Base-by-base conservation (phyloP, 2,329 filamentous ascomycete genomes). In the Rhynchosporium agropyri region DNA sequence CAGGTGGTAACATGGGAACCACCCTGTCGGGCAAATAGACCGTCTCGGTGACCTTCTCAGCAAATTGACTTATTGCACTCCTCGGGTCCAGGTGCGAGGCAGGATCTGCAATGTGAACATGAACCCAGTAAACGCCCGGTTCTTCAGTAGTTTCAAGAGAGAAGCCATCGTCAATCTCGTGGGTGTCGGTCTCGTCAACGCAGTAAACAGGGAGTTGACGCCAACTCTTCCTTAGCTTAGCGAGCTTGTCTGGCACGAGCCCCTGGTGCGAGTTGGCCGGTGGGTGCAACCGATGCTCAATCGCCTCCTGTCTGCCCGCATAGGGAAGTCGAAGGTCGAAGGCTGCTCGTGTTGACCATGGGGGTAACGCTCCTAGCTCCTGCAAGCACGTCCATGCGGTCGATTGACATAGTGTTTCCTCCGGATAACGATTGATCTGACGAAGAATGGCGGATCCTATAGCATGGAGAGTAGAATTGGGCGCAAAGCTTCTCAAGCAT, bases 21-120 rank as follows among this genome's bases (percentile, higher is more conserved):
- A 80, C 79, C 69, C 84, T 81, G 1, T 85, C 85, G 3, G 83
- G 79, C 20, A 88, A 77, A 67, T 88, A 89, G 50, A 83, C 78
- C n/a, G 82, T 86, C 68, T 85, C 78, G 1, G 82, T 79, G 38
- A 87, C 79, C 65, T 85, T 79, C 63, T 87, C 81, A 51, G 90
- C 86, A 70, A 85, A 84, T 64, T 83, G 79, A 40, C 83, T 82
- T 7, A 91, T 74, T 8, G 79, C 76, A 43, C 86, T 84, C 28
- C 84, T 78, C 20, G 84, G 83, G 26, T 77, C 70, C 66, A 95
- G 85, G 63, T 84, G 84, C 4, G 91, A 90, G 2, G 89, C 88
- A 8, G 90, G 90, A 71, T 95, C 91, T 13, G 91, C 91, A 48
- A 90, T 83, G 73, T 95, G 91, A 38, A 92, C 77, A 71, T 92